These are phyloP conservation scores for Scheffersomyces segobiensis DNA, from an alignment of 1,139 yeast species.

Conservation along the genomic window DNA sequence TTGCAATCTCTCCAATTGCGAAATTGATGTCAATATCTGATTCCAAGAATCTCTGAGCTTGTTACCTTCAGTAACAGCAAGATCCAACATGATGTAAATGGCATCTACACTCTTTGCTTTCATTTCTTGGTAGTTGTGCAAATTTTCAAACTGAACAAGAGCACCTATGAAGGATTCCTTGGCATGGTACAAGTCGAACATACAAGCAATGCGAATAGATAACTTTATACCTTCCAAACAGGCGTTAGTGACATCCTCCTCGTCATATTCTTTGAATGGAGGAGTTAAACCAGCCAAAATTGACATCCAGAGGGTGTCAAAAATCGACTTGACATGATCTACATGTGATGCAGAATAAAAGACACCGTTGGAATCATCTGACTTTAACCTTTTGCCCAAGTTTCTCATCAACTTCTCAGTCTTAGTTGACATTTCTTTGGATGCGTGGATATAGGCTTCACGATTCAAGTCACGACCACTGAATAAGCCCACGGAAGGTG, in stretches of 20 bases:
- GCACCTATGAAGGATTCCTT: slow-evolving; percentile 89
- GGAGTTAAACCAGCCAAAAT: slow-evolving; percentile 91
- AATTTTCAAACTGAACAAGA: slow-evolving; percentile 79
- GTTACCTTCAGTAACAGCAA: slow-evolving; percentile 80
- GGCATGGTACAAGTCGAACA: slow-evolving; percentile 82
- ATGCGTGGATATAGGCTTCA: slow-evolving; percentile 90
- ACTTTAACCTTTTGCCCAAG: slow-evolving; percentile 51
- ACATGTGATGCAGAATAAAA: slow-evolving; percentile 67
- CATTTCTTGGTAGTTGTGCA: slow-evolving; percentile 79
- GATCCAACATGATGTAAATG: slow-evolving; percentile 67
- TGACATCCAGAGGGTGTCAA: slow-evolving; percentile 97
- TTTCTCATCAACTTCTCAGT: slow-evolving; percentile 83
- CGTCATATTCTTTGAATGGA: slow-evolving; percentile 88
- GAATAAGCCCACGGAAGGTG: slow-evolving; percentile 60
- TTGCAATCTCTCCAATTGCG: slow-evolving; percentile 90
- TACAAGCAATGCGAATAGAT: slow-evolving; percentile 80
- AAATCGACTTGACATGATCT: slow-evolving; percentile 89
- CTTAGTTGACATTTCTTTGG: slow-evolving; percentile 86
- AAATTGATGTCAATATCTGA: slow-evolving; percentile 75
- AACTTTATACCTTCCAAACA: slow-evolving; percentile 86
- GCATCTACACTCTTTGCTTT: slow-evolving; percentile 81
- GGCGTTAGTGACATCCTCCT: slow-evolving; percentile 64
- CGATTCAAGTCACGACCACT: slow-evolving; percentile 74
- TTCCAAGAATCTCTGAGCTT: slow-evolving; percentile 75
- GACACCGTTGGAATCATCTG: slow-evolving; percentile 28